Conservation (phyloP, 2,329 filamentous ascomycete species). For the Alternaria sp. region DNA sequence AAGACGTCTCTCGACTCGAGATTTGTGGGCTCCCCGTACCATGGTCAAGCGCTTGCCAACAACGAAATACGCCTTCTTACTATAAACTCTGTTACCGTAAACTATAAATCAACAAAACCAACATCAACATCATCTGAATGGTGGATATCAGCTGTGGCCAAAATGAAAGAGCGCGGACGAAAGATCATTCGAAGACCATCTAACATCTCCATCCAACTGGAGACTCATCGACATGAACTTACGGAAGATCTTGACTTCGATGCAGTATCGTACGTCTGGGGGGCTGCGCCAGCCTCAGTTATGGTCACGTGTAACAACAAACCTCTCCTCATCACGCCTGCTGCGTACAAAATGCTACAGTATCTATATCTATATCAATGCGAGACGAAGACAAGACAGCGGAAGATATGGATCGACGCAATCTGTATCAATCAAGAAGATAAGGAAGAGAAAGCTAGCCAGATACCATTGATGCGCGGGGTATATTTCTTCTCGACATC, state of each 20-base stretch:
- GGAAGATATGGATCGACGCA: background rate
- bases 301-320: fast-evolving
- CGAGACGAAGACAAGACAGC: fast-evolving
- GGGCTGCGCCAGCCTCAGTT: fast-evolving
- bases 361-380: background rate
- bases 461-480: background rate
- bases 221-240: background rate
- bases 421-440: background rate
- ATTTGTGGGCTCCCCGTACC: too few species aligned
- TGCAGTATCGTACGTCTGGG: background rate
- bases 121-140: too few species aligned
- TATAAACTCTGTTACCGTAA: too few species aligned
- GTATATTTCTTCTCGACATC: too few species aligned
- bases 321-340: background rate
- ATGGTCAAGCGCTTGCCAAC: background rate
- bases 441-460: background rate
- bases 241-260: background rate
- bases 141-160: too few species aligned
- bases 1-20: too few species aligned
- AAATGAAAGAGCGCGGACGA: too few species aligned
- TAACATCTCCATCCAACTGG: background rate
- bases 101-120: too few species aligned
- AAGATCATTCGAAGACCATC: too few species aligned
- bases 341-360: background rate
- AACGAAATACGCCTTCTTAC: background rate